phyloP scores from a whole-genome alignment of 1,284 basidiomycete genomes.

The Cutaneotrichosporon daszewskae region DNA sequence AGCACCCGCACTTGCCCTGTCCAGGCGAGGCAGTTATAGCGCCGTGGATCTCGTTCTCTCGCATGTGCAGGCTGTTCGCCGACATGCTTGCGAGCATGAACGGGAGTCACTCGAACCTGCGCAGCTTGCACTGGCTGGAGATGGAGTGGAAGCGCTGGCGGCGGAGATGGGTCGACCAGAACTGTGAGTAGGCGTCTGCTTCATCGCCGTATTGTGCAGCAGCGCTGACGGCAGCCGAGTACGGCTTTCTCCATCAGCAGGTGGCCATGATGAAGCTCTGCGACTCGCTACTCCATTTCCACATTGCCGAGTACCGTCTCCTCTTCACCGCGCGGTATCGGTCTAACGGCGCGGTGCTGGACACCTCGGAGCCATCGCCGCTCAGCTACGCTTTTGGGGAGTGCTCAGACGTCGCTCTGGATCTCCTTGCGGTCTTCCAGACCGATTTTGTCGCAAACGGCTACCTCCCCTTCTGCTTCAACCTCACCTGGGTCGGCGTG shows the following conservation, averaged over 20 bases:
- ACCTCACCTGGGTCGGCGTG: conserved; percentile 22
- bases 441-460: conserved; percentile 21
- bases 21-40: conserved; percentile 32
- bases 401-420: conserved; percentile 22
- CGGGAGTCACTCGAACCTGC: conserved; percentile 22
- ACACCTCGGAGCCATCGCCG: conserved; percentile 15
- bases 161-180: conserved; percentile 25
- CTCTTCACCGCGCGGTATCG: conserved; percentile 21
- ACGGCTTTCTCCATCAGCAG: conserved; percentile 18
- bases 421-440: conserved; percentile 19
- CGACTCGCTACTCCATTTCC: conserved; percentile 22
- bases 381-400: conserved; percentile 20
- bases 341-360: conserved; percentile 10
- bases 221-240: conserved; percentile 11
- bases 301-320: conserved; percentile 26
- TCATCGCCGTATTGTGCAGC: neutral
- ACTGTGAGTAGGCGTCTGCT: conserved; percentile 14
- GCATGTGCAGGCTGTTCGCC: conserved; percentile 24
- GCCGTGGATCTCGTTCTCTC: conserved; percentile 25
- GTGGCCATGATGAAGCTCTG: conserved; percentile 20
- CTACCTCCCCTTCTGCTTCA: conserved; percentile 24
- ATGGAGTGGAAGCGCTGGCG: conserved; percentile 27
- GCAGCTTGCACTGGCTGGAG: conserved; percentile 27
- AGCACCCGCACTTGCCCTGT: conserved; percentile 29
- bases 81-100: conserved; percentile 27